Conservation (phyloP, 2,329 filamentous ascomycete genomes). For the Allantophomopsis lycopodina region DNA sequence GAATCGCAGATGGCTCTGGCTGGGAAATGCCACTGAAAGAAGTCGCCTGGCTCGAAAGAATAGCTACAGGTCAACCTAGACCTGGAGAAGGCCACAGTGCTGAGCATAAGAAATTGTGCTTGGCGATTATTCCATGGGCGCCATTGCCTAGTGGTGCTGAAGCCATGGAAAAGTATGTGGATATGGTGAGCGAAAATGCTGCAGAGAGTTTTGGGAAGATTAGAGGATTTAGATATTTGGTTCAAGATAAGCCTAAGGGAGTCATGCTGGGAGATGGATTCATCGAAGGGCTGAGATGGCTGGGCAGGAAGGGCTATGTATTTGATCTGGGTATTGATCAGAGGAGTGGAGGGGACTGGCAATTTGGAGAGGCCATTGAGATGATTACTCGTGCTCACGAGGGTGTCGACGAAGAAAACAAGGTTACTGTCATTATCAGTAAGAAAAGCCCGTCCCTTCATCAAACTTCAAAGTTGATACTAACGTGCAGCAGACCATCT, state of each 20-base stretch:
- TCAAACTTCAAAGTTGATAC: conserved; percentile 5
- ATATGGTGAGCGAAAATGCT: conserved; percentile 41
- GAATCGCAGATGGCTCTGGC: conserved; percentile 32
- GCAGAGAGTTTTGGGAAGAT: conserved; percentile 51
- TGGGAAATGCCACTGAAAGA: conserved; percentile 61
- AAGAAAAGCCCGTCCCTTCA: conserved; percentile 3
- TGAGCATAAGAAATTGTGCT: conserved; percentile 38
- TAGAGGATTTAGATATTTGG: conserved; percentile 68
- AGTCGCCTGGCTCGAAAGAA: conserved; percentile 51
- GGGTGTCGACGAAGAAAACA: conserved; percentile 41
- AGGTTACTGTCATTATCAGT: conserved; percentile 24
- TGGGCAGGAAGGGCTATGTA: conserved; percentile 47
- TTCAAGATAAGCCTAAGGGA: conserved; percentile 62
- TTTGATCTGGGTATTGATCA: conserved; percentile 84
- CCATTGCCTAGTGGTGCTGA: conserved; percentile 53
- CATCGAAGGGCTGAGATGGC: conserved; percentile 48
- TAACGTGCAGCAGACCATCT: conserved; percentile 53
- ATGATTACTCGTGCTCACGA: conserved; percentile 57
- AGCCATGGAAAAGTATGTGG: conserved; percentile 52
- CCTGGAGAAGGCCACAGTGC: conserved; percentile 42
- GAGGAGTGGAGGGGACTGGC: conserved; percentile 59
- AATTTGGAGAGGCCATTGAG: conserved; percentile 56
- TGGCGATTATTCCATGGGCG: conserved; percentile 75
- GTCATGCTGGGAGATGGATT: conserved; percentile 51
- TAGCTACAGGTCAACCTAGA: conserved; percentile 45